Evolutionary conservation across 2,329 filamentous ascomycete species (phyloP), one percentile per base, ranked within the genome.

Genomic region (Grosmannia clavigera): DNA sequence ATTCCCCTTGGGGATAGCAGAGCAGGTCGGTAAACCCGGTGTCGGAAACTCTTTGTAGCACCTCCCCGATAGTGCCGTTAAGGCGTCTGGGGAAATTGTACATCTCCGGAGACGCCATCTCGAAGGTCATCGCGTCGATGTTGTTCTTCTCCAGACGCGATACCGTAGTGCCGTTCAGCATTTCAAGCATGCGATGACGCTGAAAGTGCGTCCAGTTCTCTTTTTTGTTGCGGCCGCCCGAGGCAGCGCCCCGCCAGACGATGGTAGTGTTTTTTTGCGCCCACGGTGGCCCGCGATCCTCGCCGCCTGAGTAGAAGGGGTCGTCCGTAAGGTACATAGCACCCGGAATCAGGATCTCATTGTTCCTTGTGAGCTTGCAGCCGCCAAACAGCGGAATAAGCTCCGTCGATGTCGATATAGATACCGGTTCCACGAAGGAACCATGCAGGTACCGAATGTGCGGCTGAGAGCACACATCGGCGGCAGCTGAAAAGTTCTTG

Each of bases 201-300:
- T 89, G 86, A 66, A 88, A 87, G 43, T 82, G 80, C 40, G 76
- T 76, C 85, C 86, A 90, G 62, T 80, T 86, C 53, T 82, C 68
- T n/a, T 67, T 66, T 60, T 71, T 72, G 54, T 76, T 70, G 33
- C 75, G 74, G 1, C 83, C 84, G 3, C 84, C 85, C 9, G 83
- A 85, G 3, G 81, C 83, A 2, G 82, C 80, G 54, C 85, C 85
- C 46, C 85, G 81, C 85, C 85, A 88, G 43, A 85, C 72, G 54
- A 84, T 71, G 3, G 71, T 74, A 59, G 80, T 74, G 33, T 72
- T 71, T 70, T 88, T 88, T 40, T 76, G 69, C 4, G 74, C 70
- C 85, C 85, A 87, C 5, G 73, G 68, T 14, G 79, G 73, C 53
- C 85, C 84, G 60, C 79, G 79, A 10, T 71, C 71, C 9, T 74